Conservation (phyloP, 768 basidiomycete species). For the Tricholoma hemisulphureum region DNA sequence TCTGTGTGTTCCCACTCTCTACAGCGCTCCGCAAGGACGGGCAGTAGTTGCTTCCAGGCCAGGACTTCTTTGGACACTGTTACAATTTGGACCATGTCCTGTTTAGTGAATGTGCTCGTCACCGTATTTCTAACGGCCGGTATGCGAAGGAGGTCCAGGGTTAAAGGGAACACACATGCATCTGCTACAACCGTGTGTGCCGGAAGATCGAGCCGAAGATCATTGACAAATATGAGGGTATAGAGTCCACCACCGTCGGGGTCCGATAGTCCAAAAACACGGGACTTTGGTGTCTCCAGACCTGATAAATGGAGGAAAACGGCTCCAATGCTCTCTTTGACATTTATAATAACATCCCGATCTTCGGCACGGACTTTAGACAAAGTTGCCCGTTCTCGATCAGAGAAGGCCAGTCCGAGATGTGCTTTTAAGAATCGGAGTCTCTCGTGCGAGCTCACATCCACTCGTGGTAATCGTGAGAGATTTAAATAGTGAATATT, state of each 20-base stretch:
- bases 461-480: constrained; percentile 21
- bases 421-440: constrained; percentile 26
- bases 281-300: constrained; percentile 11
- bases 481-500: constrained; percentile 33
- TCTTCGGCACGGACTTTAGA: neutral
- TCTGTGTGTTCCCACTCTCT: constrained; percentile 38
- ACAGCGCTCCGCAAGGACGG: constrained; percentile 38
- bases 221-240: constrained; percentile 37
- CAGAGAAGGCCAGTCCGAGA: constrained; percentile 9
- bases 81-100: neutral
- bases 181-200: constrained; percentile 44
- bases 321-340: constrained; percentile 29
- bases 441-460: constrained; percentile 13
- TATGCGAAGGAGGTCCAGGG: constrained; percentile 1
- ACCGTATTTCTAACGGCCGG: neutral
- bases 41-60: constrained; percentile 43
- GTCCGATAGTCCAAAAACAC: constrained; percentile 21
- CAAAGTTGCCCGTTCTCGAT: constrained; percentile 3
- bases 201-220: constrained; percentile 37
- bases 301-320: constrained; percentile 20
- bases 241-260: constrained; percentile 18
- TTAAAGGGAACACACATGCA: constrained; percentile 37
- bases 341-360: constrained; percentile 19
- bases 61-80: constrained; percentile 22
- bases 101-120: constrained; percentile 9